Evolutionary conservation across 495 filamentous ascomycete species (phyloP).

Genomic region (Tuber magnatum): DNA sequence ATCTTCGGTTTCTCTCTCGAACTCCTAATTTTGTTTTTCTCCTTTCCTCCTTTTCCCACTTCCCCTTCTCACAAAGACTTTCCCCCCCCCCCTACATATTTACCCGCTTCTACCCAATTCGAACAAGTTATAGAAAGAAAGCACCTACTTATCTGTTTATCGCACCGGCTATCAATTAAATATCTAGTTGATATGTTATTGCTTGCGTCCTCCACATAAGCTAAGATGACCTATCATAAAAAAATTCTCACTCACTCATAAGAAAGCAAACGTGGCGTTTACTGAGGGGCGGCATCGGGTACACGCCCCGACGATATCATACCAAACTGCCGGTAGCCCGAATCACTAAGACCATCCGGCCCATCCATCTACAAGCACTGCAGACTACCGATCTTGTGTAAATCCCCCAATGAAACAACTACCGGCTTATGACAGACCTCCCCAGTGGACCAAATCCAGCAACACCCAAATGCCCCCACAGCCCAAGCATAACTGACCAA

Average conservation of each 20-base stretch:
- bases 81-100: background rate
- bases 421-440: background rate
- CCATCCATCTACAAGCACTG: background rate
- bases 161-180: background rate
- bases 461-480: background rate
- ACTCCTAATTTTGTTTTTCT: conserved; percentile 6
- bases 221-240: background rate
- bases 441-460: background rate
- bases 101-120: background rate
- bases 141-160: background rate
- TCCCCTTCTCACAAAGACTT: background rate
- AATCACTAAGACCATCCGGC: background rate
- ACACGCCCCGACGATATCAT: background rate
- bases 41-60: conserved; percentile 7
- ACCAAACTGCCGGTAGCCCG: background rate
- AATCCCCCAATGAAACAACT: background rate
- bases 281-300: background rate
- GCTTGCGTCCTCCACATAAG: background rate
- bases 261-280: background rate
- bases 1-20: background rate
- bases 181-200: background rate
- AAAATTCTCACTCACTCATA: background rate
- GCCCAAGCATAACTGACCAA: background rate
- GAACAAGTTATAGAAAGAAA: background rate
- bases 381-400: background rate